phyloP scores from a whole-genome alignment of 108 stramenopile genomes.

The Cylindrotheca fusiformis region DNA sequence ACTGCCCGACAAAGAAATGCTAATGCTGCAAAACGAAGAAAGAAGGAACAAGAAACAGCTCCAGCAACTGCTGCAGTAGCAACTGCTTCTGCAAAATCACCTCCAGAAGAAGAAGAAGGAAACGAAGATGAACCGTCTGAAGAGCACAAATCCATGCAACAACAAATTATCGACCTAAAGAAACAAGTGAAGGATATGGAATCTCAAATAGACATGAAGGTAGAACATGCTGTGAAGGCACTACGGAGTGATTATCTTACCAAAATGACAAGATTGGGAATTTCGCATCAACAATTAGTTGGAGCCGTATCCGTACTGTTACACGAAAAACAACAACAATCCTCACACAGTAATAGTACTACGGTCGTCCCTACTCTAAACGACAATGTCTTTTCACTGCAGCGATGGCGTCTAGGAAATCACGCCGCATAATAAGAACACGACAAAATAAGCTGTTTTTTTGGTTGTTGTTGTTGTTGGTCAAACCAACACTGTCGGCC shows the following conservation, averaged over 20 bases:
- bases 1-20: background rate
- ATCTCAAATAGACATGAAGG: constrained; percentile 1
- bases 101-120: background rate
- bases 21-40: no score
- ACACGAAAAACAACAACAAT: background rate
- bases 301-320: background rate
- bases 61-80: constrained; percentile 12
- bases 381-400: no score
- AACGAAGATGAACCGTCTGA: background rate
- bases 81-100: no score
- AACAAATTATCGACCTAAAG: constrained; percentile 3
- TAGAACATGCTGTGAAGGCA: constrained; percentile 1
- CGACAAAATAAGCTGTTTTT: no score
- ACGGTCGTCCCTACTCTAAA: no score
- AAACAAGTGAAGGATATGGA: constrained; percentile 4
- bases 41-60: background rate
- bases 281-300: background rate
- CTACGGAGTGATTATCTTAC: background rate
- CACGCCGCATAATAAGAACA: no score
- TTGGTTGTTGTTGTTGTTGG: no score
- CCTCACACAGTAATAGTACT: no score
- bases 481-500: no score
- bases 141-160: background rate
- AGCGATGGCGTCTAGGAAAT: no score
- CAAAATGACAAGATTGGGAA: background rate